Evolutionary conservation across 768 basidiomycete genomes (phyloP), one percentile per base, ranked within the genome.

Genomic region (Auriscalpium vulgare): DNA sequence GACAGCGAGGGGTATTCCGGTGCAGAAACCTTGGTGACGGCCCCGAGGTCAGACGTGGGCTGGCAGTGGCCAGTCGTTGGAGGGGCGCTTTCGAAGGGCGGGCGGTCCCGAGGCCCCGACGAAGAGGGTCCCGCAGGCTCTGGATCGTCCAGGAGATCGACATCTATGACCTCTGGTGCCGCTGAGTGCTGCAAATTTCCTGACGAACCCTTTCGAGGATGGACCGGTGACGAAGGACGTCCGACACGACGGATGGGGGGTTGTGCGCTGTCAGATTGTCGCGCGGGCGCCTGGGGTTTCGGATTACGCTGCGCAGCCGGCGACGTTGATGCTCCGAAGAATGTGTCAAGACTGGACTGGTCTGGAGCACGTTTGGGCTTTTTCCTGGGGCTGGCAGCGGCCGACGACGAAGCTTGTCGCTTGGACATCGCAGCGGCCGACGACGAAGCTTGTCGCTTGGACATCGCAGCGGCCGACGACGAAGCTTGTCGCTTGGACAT

Each of bases 1-100:
- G 77, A 71, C 37, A 85, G 67, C 44, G 71, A 54, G 13, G 57
- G 54, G 59, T 71, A 68, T 10, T 55, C 53, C 43, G 62, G 59
- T 47, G 51, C n/a, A 23, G 38, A 51, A 38, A 47, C 40, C 40
- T 58, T 36, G 19, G n/a, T 8, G 43, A 43, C 40, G 48, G 52
- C 44, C 40, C 11, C 38, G n/a, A 11, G 11, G 19, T 7, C 29
- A 55, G 19, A 53, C 36, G 36, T 59, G 38, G 14, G 37, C 19
- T 46, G 21, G 21, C 21, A n/a, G n/a, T n/a, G 21, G 21, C 21
- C 46, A 47, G 54, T 37, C 23, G 48, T 56, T 46, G 29, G 16
- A 29, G 21, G 21, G 21, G 2, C 29, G 29, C 29, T 29, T 4
- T 29, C 29, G 4, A 29, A 29, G 29, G 7, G 29, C 29, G 23